These are phyloP conservation scores for Chlorella sp. DNA, from an alignment of 139 green algal species.

Conservation along the genomic window DNA sequence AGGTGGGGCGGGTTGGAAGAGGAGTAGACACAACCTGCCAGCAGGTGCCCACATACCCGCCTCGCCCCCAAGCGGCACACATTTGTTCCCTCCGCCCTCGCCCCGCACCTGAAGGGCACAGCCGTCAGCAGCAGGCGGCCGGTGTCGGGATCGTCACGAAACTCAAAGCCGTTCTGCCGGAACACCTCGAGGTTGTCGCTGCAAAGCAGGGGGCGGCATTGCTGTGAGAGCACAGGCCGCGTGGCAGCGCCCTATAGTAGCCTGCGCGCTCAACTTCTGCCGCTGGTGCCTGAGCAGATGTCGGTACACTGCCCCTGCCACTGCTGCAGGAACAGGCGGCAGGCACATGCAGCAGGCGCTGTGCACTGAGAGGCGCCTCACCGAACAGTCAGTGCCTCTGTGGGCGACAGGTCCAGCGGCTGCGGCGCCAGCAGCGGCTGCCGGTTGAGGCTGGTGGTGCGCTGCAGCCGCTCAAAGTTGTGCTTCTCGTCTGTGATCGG, in stretches of 20 bases:
- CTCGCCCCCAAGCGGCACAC: no score
- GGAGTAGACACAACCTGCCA: no score
- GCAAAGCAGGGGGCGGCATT: conserved; percentile 9
- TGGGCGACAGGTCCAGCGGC: conserved; percentile 59
- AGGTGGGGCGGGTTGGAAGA: not conserved
- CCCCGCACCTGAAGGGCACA: conserved; percentile 67
- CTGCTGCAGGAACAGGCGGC: no score
- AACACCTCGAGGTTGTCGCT: conserved; percentile 80
- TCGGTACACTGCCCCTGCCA: no score
- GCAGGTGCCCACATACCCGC: no score
- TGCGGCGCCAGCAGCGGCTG: conserved; percentile 86
- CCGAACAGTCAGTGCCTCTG: conserved; percentile 60
- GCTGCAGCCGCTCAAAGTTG: conserved; percentile 89
- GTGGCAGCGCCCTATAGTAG: no score
- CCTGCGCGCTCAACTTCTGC: no score
- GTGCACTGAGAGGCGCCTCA: no score
- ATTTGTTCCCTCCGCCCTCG: no score
- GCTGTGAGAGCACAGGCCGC: no score
- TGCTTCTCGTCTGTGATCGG: conserved; percentile 86
- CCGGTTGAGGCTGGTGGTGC: conserved; percentile 66
- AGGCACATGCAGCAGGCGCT: no score
- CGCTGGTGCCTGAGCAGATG: no score
- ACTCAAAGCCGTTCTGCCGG: conserved; percentile 91
- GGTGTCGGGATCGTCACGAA: conserved; percentile 63
- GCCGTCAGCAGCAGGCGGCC: conserved; percentile 58